These are phyloP conservation scores for Pythium dissimile DNA, from an alignment of 352 stramenopile species.

Conservation along the genomic window DNA sequence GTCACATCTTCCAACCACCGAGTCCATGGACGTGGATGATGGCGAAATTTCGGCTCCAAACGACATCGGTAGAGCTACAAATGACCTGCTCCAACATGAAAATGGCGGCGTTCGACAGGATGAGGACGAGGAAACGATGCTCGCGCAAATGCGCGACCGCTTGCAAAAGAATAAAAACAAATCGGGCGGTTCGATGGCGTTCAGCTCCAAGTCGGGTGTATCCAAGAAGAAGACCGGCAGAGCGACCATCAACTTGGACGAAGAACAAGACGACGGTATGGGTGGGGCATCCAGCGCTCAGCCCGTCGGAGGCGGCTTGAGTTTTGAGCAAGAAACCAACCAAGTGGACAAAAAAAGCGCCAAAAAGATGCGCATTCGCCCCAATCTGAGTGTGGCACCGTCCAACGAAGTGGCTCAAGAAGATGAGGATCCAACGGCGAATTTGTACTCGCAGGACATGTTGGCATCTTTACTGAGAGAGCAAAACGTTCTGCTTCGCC, in stretches of 20 bases:
- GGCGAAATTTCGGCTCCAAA: background rate
- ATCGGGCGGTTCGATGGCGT: slow-evolving; percentile 25
- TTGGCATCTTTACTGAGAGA: slow-evolving; percentile 51
- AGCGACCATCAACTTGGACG: background rate
- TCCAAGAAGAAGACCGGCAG: slow-evolving; percentile 2
- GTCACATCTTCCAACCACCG: background rate
- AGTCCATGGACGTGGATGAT: slow-evolving; percentile 15
- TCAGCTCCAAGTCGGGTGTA: slow-evolving; percentile 28
- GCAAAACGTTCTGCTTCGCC: slow-evolving; percentile 55
- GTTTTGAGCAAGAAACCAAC: slow-evolving; percentile 43
- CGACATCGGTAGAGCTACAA: background rate
- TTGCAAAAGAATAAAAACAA: slow-evolving; percentile 24
- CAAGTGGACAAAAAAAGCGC: slow-evolving; percentile 21
- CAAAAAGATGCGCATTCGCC: slow-evolving; percentile 65
- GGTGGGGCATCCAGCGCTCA: background rate
- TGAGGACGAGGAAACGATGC: slow-evolving; percentile 18
- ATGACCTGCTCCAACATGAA: slow-evolving; percentile 9
- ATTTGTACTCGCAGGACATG: slow-evolving; percentile 55
- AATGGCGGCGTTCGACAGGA: background rate
- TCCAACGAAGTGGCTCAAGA: slow-evolving; percentile 21
- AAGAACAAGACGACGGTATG: background rate
- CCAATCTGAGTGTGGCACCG: slow-evolving; percentile 40
- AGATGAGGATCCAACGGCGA: background rate
- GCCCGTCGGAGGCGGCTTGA: slow-evolving; percentile 27
- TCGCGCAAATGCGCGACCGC: slow-evolving; percentile 34